Evolutionary conservation across 2,329 filamentous ascomycete genomes (phyloP).

Genomic region (Orbilia javanica): DNA sequence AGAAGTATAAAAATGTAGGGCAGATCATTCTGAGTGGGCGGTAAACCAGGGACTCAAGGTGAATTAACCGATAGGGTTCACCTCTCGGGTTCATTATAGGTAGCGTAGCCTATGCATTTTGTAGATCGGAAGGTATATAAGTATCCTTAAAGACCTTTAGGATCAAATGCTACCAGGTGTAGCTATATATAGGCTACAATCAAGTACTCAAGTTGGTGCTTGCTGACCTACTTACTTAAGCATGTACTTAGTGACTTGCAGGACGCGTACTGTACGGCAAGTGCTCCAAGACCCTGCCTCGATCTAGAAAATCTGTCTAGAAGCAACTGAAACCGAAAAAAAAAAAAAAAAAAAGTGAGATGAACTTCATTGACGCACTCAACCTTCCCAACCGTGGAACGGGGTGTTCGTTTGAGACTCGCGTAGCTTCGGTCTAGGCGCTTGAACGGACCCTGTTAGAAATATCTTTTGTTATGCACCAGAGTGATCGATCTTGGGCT

Average conservation of each 20-base stretch:
- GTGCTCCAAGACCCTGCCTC: too few relatives aligned
- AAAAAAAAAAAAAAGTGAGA: neutral
- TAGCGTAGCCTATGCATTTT: too few relatives aligned
- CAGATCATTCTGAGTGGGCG: neutral
- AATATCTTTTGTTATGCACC: neutral
- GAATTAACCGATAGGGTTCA: too few relatives aligned
- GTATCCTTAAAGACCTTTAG: neutral
- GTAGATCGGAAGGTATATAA: too few relatives aligned
- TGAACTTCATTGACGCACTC: neutral
- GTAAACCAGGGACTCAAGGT: neutral
- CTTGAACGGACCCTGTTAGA: neutral
- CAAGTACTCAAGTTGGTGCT: too few relatives aligned
- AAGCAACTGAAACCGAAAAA: neutral
- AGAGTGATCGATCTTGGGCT: neutral
- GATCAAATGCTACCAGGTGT: neutral
- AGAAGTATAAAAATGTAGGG: neutral
- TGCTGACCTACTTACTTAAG: too few relatives aligned
- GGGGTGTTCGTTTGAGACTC: neutral
- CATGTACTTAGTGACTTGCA: too few relatives aligned
- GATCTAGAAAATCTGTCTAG: neutral
- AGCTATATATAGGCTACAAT: too few relatives aligned
- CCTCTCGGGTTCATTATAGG: too few relatives aligned
- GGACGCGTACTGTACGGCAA: too few relatives aligned
- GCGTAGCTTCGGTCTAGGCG: neutral
- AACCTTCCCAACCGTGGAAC: constrained; percentile 10